Evolutionary conservation across 2,329 filamentous ascomycete species (phyloP).

Genomic region (Parascedosporium putredinis): DNA sequence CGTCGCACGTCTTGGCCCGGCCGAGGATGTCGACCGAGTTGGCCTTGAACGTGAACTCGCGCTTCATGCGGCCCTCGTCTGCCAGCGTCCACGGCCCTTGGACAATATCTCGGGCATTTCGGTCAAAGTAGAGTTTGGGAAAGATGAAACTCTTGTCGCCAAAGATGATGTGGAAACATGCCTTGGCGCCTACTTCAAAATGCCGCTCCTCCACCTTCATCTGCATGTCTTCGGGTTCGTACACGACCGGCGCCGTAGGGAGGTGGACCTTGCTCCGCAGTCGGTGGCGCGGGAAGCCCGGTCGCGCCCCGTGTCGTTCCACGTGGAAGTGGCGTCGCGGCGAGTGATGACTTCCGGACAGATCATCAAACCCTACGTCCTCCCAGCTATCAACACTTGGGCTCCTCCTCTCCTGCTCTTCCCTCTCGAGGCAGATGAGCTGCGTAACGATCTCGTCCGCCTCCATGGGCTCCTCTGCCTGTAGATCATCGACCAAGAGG

Average conservation of each 20-base stretch:
- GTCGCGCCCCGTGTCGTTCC: conserved; percentile 18
- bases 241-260: conserved; percentile 69
- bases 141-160: conserved; percentile 94
- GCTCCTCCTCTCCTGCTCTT: conserved; percentile 48
- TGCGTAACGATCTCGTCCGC: conserved; percentile 61
- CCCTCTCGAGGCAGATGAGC: conserved; percentile 64
- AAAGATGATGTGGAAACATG: conserved; percentile 90
- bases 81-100: conserved; percentile 75
- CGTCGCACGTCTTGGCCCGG: conserved; percentile 46
- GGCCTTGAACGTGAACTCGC: conserved; percentile 74
- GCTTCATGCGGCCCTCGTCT: conserved; percentile 60
- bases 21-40: conserved; percentile 57
- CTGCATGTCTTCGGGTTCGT: conserved; percentile 74
- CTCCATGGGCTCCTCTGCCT: conserved; percentile 57
- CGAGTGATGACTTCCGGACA: conserved; percentile 35
- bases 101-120: conserved; percentile 65
- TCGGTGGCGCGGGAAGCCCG: conserved; percentile 18
- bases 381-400: conserved; percentile 88
- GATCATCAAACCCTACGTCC: conserved; percentile 53
- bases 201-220: conserved; percentile 65
- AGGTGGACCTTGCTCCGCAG: conserved; percentile 59
- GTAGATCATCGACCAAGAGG: conserved; percentile 70
- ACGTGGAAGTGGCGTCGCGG: conserved; percentile 9
- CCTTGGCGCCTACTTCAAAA: conserved; percentile 87
- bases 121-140: conserved; percentile 78